A percentile compares a stretch with the other conserved stretches of the same genome.
Conservation (phyloP, 179 eudicot genomes). For the Amaranthus tricolor region DNA sequence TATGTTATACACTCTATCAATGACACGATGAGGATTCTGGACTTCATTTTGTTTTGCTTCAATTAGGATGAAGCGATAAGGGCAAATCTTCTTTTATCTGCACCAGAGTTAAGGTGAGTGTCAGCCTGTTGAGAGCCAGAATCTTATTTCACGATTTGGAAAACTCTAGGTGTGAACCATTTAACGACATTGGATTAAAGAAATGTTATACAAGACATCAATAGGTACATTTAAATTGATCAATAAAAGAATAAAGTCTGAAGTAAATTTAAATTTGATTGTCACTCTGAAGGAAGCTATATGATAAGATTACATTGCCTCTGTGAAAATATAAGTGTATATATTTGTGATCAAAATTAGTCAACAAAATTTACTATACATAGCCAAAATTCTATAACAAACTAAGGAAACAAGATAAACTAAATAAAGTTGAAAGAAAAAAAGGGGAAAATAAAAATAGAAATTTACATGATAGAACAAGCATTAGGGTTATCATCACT, state of each 20-base stretch:
- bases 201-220: too few species aligned
- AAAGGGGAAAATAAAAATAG: too few species aligned
- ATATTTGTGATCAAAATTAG: not conserved
- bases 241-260: too few species aligned
- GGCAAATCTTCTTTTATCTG: not conserved
- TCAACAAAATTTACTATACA: slow-evolving; percentile 10
- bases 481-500: slow-evolving; percentile 44
- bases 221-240: too few species aligned
- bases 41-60: not conserved
- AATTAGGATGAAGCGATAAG: not conserved
- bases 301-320: too few species aligned
- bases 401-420: not conserved
- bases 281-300: too few species aligned
- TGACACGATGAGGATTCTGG: not conserved
- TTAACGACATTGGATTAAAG: too few species aligned
- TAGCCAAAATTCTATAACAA: slow-evolving; percentile 1
- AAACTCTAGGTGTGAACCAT: too few species aligned
- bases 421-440: not conserved
- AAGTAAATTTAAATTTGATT: too few species aligned
- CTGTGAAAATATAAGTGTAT: not conserved
- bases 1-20: not conserved
- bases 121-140: not conserved
- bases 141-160: not conserved
- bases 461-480: slow-evolving; percentile 35
- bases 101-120: not conserved